A percentile compares a stretch with the other conserved stretches of the same genome.
Conservation (phyloP, 2,329 filamentous ascomycete genomes). For the Diaporthe caulivora region DNA sequence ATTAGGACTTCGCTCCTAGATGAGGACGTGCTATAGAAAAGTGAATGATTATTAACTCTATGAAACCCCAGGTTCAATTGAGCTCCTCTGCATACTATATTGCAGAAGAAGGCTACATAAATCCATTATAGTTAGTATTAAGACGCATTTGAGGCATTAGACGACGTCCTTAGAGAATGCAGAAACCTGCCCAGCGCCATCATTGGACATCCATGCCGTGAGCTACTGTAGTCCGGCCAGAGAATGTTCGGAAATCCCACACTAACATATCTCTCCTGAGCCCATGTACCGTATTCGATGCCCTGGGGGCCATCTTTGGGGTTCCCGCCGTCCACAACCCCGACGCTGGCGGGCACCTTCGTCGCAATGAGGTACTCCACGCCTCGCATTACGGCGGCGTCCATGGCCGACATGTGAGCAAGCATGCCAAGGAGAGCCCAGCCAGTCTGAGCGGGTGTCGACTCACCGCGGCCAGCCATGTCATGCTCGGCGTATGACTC, state of each 20-base stretch:
- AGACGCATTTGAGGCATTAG: no score
- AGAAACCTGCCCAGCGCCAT: not conserved
- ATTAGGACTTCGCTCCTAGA: no score
- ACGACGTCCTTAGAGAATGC: no score
- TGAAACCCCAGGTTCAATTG: no score
- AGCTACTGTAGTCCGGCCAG: slow-evolving; percentile 9
- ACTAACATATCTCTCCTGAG: not conserved
- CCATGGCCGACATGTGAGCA: not conserved
- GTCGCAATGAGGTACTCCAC: not conserved
- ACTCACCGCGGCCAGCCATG: no score
- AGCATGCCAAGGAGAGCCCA: not conserved
- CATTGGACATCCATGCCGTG: slow-evolving; percentile 17
- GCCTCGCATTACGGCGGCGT: not conserved
- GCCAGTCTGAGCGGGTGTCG: not conserved
- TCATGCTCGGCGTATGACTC: not conserved
- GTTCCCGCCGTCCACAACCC: not conserved
- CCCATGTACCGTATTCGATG: not conserved
- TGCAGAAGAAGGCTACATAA: no score
- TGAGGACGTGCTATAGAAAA: no score
- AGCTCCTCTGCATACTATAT: no score
- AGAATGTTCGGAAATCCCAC: slow-evolving; percentile 18
- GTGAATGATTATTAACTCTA: no score
- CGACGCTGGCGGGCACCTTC: not conserved
- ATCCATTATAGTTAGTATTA: no score
- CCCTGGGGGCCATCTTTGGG: no score